Evolutionary conservation across 306 rosid species (phyloP), one percentile per base, ranked within the genome.

Genomic region (Astragalus membranaceus): DNA sequence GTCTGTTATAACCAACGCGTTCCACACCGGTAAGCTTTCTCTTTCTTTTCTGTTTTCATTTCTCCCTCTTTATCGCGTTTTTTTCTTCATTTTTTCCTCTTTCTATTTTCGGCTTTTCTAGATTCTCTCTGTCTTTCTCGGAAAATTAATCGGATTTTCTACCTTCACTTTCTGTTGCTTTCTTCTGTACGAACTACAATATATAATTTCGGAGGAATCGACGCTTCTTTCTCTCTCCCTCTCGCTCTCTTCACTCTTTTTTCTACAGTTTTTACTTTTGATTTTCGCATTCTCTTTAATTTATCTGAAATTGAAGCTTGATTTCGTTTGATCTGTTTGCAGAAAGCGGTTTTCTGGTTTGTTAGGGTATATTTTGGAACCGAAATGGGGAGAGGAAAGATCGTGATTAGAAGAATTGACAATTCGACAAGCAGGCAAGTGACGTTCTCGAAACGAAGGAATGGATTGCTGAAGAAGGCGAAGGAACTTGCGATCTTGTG

Each of bases 341-440:
- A 81, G 81, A 15, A 13, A 35, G 66, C 16, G 15, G 5, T 55
- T 44, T 62, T 35, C 50, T 58, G 23, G 49, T 5, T 62, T 17
- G 70, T 17, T 62, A 84, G 85, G 81, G 79, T 84, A 80, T 65
- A 16, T 7, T 26, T 44, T 32, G 3, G 6, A 8, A 9, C 3
- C 11, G 5, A 7, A 58, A 92, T 92, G 96, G 96, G 98, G 67
- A 92, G 96, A 86, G 96, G 98, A 16, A 92, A 92, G 92, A 92
- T 92, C 78, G 95, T 83, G 75, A 92, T 92, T 60, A 87, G 98
- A 88, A 86, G 98, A 86, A 92, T 92, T 67, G 98, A 92, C 71
- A 89, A 89, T 78, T 92, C 95, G 10, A 88, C 98, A 37, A 92
- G 92, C 66, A 77, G 98, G 82, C 98, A 92, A 77, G 97, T 92